Conservation (phyloP, 352 stramenopile species). For the Globisporangium viniferum region DNA sequence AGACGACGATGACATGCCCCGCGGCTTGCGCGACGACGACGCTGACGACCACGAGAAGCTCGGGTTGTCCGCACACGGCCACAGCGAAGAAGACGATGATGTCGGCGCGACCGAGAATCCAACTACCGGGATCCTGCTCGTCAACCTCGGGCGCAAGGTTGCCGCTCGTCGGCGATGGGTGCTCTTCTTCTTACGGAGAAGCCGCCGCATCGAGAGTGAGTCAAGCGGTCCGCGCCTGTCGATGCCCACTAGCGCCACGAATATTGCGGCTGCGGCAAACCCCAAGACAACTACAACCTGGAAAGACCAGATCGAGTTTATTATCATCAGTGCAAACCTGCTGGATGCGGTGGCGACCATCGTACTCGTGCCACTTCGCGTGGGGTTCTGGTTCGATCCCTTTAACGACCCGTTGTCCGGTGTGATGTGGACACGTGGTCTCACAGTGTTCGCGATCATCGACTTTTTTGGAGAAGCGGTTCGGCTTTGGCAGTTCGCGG, state of each 20-base stretch:
- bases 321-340: background rate
- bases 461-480: background rate
- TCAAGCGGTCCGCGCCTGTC: background rate
- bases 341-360: background rate
- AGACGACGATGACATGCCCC: background rate
- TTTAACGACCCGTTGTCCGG: background rate
- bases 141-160: background rate
- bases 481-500: background rate
- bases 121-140: background rate
- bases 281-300: background rate
- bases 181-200: background rate
- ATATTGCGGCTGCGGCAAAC: background rate
- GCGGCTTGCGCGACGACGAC: background rate
- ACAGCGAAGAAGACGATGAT: background rate
- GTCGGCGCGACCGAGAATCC: background rate
- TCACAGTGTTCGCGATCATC: background rate
- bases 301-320: background rate
- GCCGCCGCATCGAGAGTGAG: background rate
- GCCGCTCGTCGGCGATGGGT: background rate
- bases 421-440: background rate
- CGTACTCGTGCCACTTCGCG: background rate
- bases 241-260: background rate
- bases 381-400: background rate
- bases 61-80: background rate
- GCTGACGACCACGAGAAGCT: background rate